Evolutionary conservation across 2,329 filamentous ascomycete genomes (phyloP).

Genomic region (Colletotrichum sp.): DNA sequence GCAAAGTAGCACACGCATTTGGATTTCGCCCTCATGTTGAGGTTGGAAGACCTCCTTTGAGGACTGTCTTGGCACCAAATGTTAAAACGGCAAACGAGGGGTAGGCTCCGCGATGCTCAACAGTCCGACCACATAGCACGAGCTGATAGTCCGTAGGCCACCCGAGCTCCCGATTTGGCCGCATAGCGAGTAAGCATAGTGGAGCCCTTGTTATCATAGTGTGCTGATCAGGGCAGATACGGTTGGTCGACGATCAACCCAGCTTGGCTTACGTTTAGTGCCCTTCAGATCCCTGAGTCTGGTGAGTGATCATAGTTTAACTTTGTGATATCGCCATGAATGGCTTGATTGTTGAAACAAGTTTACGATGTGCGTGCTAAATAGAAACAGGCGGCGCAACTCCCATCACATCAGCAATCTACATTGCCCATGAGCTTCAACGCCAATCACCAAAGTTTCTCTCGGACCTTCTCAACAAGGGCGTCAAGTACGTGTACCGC

Average conservation of each 20-base stretch:
- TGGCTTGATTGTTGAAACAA: background rate
- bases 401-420: conserved; percentile 35
- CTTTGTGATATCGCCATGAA: no score
- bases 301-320: conserved; percentile 28
- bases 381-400: conserved; percentile 34
- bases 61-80: conserved; percentile 36
- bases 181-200: conserved; percentile 31
- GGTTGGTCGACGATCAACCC: conserved; percentile 42
- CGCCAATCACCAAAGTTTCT: conserved; percentile 32
- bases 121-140: no score
- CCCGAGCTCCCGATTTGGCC: conserved; percentile 43
- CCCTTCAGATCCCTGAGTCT: conserved; percentile 21
- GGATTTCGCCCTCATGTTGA: conserved; percentile 37
- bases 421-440: conserved; percentile 29
- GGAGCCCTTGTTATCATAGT: background rate
- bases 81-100: conserved; percentile 42
- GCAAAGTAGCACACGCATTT: conserved; percentile 36
- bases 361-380: background rate
- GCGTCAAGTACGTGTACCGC: conserved; percentile 34
- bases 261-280: conserved; percentile 37
- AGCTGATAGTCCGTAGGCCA: conserved; percentile 19
- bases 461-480: conserved; percentile 28
- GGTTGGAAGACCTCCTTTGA: conserved; percentile 35
- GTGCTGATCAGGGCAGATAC: conserved; percentile 22
- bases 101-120: conserved; percentile 11